Conservation (phyloP, 2,329 filamentous ascomycete species). For the Corinectria fuckeliana region DNA sequence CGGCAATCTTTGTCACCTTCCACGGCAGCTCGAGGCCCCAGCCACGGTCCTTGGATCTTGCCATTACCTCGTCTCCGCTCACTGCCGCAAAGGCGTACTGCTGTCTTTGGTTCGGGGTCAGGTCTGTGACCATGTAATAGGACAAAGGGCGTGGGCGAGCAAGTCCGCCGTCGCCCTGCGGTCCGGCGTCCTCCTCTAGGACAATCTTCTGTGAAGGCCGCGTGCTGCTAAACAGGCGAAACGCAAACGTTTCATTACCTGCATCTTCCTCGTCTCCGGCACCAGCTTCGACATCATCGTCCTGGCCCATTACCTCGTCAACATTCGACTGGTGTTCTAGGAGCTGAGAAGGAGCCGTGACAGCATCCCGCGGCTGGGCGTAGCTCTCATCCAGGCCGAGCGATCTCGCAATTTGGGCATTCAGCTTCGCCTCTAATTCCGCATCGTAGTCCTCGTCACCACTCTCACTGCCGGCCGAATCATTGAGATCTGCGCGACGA, state of each 20-base stretch:
- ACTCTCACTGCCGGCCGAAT: constrained; percentile 31
- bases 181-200: constrained; percentile 52
- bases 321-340: not conserved
- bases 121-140: constrained; percentile 55
- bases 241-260: constrained; percentile 55
- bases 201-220: constrained; percentile 57
- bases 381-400: constrained; percentile 48
- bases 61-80: constrained; percentile 57
- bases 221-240: constrained; percentile 62
- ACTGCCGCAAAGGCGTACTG: constrained; percentile 57
- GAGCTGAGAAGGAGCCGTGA: not conserved
- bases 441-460: constrained; percentile 44
- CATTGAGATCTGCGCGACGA: constrained; percentile 60
- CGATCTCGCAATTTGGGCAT: constrained; percentile 55
- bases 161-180: constrained; percentile 46
- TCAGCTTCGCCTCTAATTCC: constrained; percentile 52
- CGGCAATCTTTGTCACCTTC: constrained; percentile 56
- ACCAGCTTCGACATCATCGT: constrained; percentile 18
- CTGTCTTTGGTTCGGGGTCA: constrained; percentile 45
- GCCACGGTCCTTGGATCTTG: constrained; percentile 49
- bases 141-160: constrained; percentile 48
- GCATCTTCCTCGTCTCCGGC: constrained; percentile 35
- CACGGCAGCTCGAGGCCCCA: constrained; percentile 69
- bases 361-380: constrained; percentile 1
- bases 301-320: constrained; percentile 19